Percentiles rank a stretch among this genome's conserved stretches.
phyloP scores from a whole-genome alignment of 768 basidiomycete species.

The Cystofilobasidium ferigula region DNA sequence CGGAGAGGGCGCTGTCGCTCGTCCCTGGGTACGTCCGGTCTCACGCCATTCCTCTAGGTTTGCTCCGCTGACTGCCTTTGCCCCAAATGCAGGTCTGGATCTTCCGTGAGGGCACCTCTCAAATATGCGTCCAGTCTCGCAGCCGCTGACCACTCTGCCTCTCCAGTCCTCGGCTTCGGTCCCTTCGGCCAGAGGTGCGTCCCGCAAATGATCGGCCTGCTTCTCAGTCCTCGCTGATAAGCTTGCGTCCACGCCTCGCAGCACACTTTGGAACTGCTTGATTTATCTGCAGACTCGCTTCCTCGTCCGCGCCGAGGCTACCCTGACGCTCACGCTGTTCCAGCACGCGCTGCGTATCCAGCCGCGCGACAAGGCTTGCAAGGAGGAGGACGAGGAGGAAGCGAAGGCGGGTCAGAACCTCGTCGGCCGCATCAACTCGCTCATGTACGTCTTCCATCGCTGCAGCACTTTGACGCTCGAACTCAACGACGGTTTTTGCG shows the following conservation, averaged over 20 bases:
- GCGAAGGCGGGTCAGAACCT: not conserved
- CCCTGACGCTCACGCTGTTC: slow-evolving; percentile 42
- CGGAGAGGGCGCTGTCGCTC: slow-evolving; percentile 45
- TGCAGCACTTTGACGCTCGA: too few species aligned
- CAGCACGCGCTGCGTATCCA: slow-evolving; percentile 51
- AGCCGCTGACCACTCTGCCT: too few species aligned
- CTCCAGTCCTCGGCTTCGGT: slow-evolving; percentile 45
- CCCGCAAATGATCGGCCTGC: not conserved
- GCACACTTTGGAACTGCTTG: slow-evolving; percentile 6
- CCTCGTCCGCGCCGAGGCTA: slow-evolving; percentile 46
- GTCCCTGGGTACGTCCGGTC: slow-evolving; percentile 44
- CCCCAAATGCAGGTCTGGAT: slow-evolving; percentile 48
- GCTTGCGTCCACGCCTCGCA: not conserved
- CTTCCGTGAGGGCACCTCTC: too few species aligned
- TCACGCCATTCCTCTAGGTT: not conserved
- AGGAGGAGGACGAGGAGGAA: slow-evolving; percentile 12
- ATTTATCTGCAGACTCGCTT: slow-evolving; percentile 39
- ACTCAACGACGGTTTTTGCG: not conserved
- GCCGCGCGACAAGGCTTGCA: slow-evolving; percentile 44
- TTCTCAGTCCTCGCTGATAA: too few species aligned
- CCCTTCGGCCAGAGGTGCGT: slow-evolving; percentile 37
- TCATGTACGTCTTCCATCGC: slow-evolving; percentile 34
- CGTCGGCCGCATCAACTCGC: slow-evolving; percentile 34
- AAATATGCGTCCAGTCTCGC: too few species aligned
- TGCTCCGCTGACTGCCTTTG: not conserved